These are phyloP conservation scores for Hypoxylon sp. DNA, from an alignment of 2,329 filamentous ascomycete genomes.

Conservation along the genomic window DNA sequence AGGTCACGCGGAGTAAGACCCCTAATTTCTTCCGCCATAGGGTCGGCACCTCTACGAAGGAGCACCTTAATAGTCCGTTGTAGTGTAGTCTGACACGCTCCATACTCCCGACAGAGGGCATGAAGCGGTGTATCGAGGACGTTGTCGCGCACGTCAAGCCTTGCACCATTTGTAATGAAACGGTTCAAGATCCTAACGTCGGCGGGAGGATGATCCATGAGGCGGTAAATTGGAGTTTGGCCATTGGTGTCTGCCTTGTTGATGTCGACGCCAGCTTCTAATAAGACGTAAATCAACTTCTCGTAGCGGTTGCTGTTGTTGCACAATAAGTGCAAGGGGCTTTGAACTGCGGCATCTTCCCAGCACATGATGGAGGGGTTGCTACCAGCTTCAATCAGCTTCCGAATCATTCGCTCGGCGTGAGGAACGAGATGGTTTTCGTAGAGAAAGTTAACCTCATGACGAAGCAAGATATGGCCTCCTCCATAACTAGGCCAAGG, in stretches of 20 bases:
- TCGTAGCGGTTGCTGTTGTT: neutral
- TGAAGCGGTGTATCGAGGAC: neutral
- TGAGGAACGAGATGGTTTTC: constrained; percentile 6
- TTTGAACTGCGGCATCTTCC: neutral
- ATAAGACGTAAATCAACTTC: constrained; percentile 3
- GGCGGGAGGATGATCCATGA: neutral
- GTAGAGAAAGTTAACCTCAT: neutral
- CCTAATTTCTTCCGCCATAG: neutral
- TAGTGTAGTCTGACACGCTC: neutral
- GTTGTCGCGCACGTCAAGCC: neutral
- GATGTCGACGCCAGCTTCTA: constrained; percentile 17
- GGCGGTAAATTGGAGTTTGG: constrained; percentile 13
- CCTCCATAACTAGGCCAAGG: neutral
- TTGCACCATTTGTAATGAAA: constrained; percentile 12
- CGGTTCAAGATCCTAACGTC: neutral
- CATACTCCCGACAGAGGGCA: neutral
- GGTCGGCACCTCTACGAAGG: neutral
- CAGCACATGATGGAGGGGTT: neutral
- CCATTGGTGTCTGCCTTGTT: neutral
- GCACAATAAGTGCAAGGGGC: constrained; percentile 17
- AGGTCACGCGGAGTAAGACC: neutral
- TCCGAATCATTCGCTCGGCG: neutral
- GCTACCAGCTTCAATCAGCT: constrained; percentile 10
- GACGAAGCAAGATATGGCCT: neutral
- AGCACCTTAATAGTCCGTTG: neutral